Evolutionary conservation across 2,329 filamentous ascomycete genomes (phyloP).

Genomic region (Hypoxylon sp.): DNA sequence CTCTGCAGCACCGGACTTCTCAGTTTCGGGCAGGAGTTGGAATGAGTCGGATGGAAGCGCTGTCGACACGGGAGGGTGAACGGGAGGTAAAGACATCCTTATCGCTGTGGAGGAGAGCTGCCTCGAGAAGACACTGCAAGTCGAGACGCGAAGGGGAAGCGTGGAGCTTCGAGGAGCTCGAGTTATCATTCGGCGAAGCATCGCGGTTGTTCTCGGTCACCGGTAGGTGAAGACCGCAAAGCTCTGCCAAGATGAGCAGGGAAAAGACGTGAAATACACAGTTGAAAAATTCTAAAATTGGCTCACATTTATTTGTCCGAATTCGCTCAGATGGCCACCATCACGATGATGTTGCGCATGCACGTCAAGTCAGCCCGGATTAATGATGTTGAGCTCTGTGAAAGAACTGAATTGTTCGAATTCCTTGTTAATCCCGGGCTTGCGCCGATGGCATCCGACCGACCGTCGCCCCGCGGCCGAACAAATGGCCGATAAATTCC

Average conservation of each 20-base stretch:
- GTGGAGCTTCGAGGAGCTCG: slow-evolving; percentile 47
- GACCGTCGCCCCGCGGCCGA: slow-evolving; percentile 25
- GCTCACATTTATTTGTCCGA: neutral
- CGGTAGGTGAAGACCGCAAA: neutral
- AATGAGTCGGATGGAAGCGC: slow-evolving; percentile 80
- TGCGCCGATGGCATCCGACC: slow-evolving; percentile 25
- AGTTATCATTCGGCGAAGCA: slow-evolving; percentile 50
- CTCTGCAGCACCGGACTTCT: slow-evolving; percentile 84
- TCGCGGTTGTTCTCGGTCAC: slow-evolving; percentile 29
- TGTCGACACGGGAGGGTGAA: slow-evolving; percentile 72
- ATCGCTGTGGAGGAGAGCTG: slow-evolving; percentile 57
- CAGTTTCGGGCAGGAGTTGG: slow-evolving; percentile 82
- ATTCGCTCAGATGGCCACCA: neutral
- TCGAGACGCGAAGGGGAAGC: slow-evolving; percentile 40
- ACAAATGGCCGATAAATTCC: slow-evolving; percentile 32
- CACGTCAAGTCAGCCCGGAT: slow-evolving; percentile 20
- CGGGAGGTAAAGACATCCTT: slow-evolving; percentile 68
- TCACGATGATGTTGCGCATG: slow-evolving; percentile 3
- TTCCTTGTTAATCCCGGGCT: slow-evolving; percentile 14
- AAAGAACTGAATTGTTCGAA: neutral
- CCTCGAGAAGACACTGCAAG: slow-evolving; percentile 44
- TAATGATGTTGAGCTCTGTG: slow-evolving; percentile 4
- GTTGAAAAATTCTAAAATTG: neutral
- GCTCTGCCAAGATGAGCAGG: neutral
- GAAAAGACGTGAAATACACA: neutral